Percentiles rank a stretch among this genome's conserved stretches.
phyloP scores from a whole-genome alignment of 495 filamentous ascomycete genomes.

The Hypomontagnella monticulosa region DNA sequence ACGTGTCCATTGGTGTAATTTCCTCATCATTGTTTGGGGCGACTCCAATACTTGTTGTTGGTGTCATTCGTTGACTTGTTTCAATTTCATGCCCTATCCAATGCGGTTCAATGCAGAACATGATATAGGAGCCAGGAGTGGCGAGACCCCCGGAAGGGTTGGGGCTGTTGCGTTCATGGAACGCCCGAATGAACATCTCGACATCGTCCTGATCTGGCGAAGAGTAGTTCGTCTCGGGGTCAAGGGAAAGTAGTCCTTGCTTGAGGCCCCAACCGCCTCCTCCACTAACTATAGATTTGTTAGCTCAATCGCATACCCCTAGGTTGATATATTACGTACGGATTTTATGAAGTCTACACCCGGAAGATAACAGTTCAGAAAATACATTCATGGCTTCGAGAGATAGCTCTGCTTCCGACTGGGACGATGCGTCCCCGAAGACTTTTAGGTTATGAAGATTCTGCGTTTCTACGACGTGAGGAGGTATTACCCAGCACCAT shows the following conservation, averaged over 20 bases:
- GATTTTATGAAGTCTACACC: slow-evolving; percentile 70
- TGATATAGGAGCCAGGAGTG: slow-evolving; percentile 56
- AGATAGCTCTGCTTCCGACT: slow-evolving; percentile 34
- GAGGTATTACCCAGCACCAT: slow-evolving; percentile 77
- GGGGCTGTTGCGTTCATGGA: slow-evolving; percentile 37
- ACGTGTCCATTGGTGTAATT: neutral
- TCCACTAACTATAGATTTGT: slow-evolving; percentile 70
- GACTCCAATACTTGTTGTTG: slow-evolving; percentile 30
- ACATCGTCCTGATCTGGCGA: slow-evolving; percentile 41
- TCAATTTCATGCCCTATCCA: slow-evolving; percentile 23
- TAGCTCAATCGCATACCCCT: slow-evolving; percentile 9
- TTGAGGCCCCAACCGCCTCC: slow-evolving; percentile 93
- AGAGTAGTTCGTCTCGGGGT: slow-evolving; percentile 68
- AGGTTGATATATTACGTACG: slow-evolving; percentile 49
- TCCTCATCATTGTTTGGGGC: slow-evolving; percentile 31
- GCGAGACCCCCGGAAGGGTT: slow-evolving; percentile 45
- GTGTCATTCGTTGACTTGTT: slow-evolving; percentile 11
- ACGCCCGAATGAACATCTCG: slow-evolving; percentile 44
- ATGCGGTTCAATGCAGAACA: slow-evolving; percentile 57
- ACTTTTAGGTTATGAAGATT: slow-evolving; percentile 33
- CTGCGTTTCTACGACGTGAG: slow-evolving; percentile 26
- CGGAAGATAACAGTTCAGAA: slow-evolving; percentile 49
- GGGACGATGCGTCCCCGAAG: slow-evolving; percentile 29
- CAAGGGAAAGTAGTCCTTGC: slow-evolving; percentile 81
- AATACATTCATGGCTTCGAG: slow-evolving; percentile 29